Evolutionary conservation across 106 monocot genomes (phyloP).

Genomic region (Dioscorea zingiberensis): DNA sequence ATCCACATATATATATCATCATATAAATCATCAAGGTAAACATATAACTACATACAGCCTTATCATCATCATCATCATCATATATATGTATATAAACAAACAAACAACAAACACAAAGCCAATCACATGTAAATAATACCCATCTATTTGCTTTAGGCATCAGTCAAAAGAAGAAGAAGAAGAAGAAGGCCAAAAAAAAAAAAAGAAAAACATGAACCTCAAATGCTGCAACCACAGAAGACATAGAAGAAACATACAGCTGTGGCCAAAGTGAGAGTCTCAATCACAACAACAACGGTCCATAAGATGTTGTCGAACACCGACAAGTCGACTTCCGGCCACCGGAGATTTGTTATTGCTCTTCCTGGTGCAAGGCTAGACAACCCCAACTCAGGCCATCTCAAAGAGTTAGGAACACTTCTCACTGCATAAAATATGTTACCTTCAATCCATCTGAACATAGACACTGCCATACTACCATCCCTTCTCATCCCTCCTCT

Average conservation of each 20-base stretch:
- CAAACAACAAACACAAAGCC: too few relatives aligned
- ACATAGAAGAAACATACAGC: background rate
- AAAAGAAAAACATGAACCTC: background rate
- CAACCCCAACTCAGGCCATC: background rate
- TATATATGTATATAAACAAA: too few relatives aligned
- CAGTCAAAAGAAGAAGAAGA: too few relatives aligned
- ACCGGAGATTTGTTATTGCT: too few relatives aligned
- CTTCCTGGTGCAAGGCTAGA: too few relatives aligned
- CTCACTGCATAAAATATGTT: background rate
- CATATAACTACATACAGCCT: too few relatives aligned
- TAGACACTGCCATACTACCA: background rate
- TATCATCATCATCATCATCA: too few relatives aligned
- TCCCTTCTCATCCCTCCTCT: background rate
- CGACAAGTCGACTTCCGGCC: background rate
- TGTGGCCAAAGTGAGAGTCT: background rate
- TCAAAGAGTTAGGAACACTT: background rate
- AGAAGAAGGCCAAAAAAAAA: background rate
- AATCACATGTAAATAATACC: too few relatives aligned
- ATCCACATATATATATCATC: too few relatives aligned
- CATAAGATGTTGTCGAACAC: background rate
- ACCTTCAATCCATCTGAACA: background rate
- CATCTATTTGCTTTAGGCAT: too few relatives aligned
- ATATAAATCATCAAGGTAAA: too few relatives aligned
- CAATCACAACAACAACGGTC: background rate
- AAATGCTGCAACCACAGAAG: background rate